Evolutionary conservation across 2,329 filamentous ascomycete species (phyloP), one percentile per base, ranked within the genome.

Genomic region (Alternaria longipes): DNA sequence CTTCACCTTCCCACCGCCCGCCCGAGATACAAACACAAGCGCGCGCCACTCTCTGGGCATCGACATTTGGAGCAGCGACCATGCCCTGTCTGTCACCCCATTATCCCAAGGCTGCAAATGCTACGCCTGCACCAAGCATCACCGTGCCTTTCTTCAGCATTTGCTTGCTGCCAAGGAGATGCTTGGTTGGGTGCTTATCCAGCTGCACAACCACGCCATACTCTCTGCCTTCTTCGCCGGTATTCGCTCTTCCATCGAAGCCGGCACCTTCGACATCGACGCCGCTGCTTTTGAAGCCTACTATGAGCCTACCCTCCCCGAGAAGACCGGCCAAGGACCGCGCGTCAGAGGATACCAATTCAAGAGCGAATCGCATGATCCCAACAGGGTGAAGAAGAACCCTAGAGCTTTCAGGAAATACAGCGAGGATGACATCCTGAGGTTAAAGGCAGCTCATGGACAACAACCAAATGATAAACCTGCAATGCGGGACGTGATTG

Each of bases 131-230:
- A 87, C 84, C 2, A 86, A 86, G 18, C 94, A 98, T 78, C 93
- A 97, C 79, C 84, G 90, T 51, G 94, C 95, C 0, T 99, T 92
- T 78, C 74, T 99, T 36, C 90, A 93, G 66, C 95, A 99, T 78
- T 85, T 98, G 1, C 86, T 99, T 6, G 85, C 88, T 47, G 93
- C 95, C 0, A 96, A 94, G 74, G 95, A 99, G 79, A 98, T 99
- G 95, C 87, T 97, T 5, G 94, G 91, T 24, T 99, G 95, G 95
- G 91, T 90, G 0, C 84, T 99, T 8, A 84, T 99, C 8, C 94
- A 98, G 77, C 85, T 97, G 4, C 95, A 99, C 81, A 99, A 99
- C 76, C 89, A 96, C 76, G 85, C 89, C 62, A 81, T 91, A 8
- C 79, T 97, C 54, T 85, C 87, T 46, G 72, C 81, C 0, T 97